Evolutionary conservation across 2,329 filamentous ascomycete genomes (phyloP), one percentile per base, ranked within the genome.

Genomic region (Sarocladiaceae sp.): DNA sequence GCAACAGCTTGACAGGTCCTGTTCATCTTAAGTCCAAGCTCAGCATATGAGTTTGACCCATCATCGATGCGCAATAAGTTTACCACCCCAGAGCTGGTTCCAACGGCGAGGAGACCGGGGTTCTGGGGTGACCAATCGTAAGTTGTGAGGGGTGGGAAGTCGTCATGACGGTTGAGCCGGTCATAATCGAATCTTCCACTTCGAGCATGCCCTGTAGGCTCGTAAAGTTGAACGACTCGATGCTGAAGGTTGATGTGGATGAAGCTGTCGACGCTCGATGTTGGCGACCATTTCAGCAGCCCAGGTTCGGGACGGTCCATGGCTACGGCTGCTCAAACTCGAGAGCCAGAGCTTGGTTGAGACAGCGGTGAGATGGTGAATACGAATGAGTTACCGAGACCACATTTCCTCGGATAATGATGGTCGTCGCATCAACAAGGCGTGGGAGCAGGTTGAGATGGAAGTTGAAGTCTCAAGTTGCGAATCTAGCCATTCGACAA

Each of bases 1-100:
- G 86, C 82, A 32, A 93, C 85, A 1, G 86, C 85, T 55, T 91
- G 88, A 55, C 85, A 91, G 33, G 83, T 83, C 34, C 88, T 77
- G 44, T 85, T 78, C 59, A 88, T 80, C 59, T 86, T 88, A 37
- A 89, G 75, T 16, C 78, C 78, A 48, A 89, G 78, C 41, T 84
- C 79, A 40, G 79, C 58, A 51, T 77, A 78, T 26, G 73, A 76
- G 55, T 77, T 88, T 43, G 74, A 82, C 51, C 79, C 76, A 53
- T 86, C 80, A 55, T 88, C 81, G 39, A 93, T 75, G 48, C 82
- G 76, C 45, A 93, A 65, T 16, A 94, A 67, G 50, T 85, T 83
- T 50, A 89, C 84, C 45, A 88, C 79, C 40, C 88, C 88, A 31
- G 80, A 81, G 12, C 80, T 76, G 10, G 85, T 85, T 32, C 88